A percentile compares a stretch with the other conserved stretches of the same genome.
These are phyloP conservation scores for Ceratocystis destructans DNA, from an alignment of 2,329 filamentous ascomycete species.

Conservation along the genomic window DNA sequence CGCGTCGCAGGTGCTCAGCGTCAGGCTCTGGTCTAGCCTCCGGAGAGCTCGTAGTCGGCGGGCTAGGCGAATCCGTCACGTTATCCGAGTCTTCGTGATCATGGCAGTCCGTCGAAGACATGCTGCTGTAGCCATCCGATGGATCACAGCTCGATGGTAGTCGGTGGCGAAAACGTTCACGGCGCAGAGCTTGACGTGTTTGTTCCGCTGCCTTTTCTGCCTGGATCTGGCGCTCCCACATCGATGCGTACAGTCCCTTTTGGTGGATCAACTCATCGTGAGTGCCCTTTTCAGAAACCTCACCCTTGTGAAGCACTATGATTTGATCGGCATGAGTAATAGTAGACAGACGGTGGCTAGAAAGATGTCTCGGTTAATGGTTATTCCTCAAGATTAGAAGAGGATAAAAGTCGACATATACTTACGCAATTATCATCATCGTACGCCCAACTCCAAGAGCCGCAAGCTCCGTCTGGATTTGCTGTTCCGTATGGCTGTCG, in stretches of 20 bases:
- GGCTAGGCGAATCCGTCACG: neutral
- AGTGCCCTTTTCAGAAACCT: constrained; percentile 62
- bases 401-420: constrained; percentile 20
- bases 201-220: constrained; percentile 57
- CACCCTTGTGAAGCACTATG: constrained; percentile 62
- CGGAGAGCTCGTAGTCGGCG: neutral
- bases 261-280: constrained; percentile 60
- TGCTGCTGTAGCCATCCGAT: constrained; percentile 35
- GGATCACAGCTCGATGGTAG: constrained; percentile 25
- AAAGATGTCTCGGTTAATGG: constrained; percentile 21
- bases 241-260: constrained; percentile 62
- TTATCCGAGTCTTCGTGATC: constrained; percentile 25
- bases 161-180: constrained; percentile 26
- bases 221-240: constrained; percentile 82
- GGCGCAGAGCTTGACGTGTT: constrained; percentile 34
- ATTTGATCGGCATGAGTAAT: constrained; percentile 81
- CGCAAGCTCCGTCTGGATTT: constrained; percentile 76
- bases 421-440: constrained; percentile 84
- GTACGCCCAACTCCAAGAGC: constrained; percentile 75
- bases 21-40: neutral
- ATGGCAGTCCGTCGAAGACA: constrained; percentile 26
- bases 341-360: constrained; percentile 63
- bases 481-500: constrained; percentile 83
- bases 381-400: neutral
- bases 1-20: neutral